phyloP scores from a whole-genome alignment of 2,329 filamentous ascomycete genomes.

The Biscogniauxia mediterranea region DNA sequence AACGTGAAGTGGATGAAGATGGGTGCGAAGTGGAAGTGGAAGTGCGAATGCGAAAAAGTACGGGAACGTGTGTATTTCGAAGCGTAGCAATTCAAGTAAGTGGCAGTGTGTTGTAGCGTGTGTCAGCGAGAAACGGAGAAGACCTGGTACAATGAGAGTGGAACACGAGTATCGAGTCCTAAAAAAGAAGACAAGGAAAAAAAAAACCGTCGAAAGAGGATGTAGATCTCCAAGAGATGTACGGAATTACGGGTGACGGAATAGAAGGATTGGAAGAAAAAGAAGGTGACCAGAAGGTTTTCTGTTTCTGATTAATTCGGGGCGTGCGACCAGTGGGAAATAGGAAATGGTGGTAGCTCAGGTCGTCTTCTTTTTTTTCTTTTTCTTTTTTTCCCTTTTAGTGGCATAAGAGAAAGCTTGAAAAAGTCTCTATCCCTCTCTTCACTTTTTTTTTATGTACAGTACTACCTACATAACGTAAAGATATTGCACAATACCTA shows the following conservation, averaged over 20 bases:
- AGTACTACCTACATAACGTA: neutral
- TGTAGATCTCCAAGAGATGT: neutral
- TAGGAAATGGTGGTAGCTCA: neutral
- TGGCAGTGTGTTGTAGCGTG: neutral
- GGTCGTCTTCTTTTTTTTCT: neutral
- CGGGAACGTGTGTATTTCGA: neutral
- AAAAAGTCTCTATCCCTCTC: neutral
- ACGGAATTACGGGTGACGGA: neutral
- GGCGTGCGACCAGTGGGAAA: neutral
- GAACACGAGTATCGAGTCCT: neutral
- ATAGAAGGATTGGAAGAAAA: neutral
- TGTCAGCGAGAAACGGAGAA: neutral
- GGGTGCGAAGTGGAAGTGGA: neutral
- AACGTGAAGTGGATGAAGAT: too few species aligned
- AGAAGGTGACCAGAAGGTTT: slow-evolving; percentile 3
- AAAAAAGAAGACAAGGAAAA: slow-evolving; percentile 1
- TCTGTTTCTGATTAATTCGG: neutral
- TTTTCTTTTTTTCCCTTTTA: neutral
- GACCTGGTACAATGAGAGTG: neutral
- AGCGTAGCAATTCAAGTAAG: neutral
- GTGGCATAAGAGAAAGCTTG: neutral
- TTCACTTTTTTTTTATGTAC: neutral
- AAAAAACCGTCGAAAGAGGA: neutral
- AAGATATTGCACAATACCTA: neutral
- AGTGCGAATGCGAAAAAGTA: neutral